Base-by-base conservation (phyloP, 108 stramenopile genomes). In the Pseudonitzschia delicatissima region DNA sequence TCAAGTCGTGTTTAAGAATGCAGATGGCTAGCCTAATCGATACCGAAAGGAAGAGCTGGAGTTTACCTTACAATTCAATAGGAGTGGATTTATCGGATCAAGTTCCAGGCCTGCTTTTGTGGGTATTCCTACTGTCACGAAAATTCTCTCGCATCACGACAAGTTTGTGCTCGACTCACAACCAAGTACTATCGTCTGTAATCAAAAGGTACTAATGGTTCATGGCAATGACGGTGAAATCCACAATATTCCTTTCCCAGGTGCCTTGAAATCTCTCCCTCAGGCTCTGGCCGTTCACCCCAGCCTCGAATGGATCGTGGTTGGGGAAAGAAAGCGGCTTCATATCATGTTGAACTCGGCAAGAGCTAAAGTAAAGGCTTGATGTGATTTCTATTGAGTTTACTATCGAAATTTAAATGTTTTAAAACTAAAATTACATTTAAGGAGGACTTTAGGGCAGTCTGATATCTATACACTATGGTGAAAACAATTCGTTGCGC, bases 161-260 rank as follows among this genome's bases (percentile, higher is more conserved):
- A 76, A 76, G 53, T 69, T 51, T 60, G 68, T 76, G 9, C 47
- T 76, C 62, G 63, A 72, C 39, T 31, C 35, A 34, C 64, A 58
- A 28, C 32, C 57, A 2, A 52, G 27, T n/a, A 50, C 57, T 48
- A 25, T 66, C 11, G 64, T 55, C 20, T 66, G 40, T 15, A 31
- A 72, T 21, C 9, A 47, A 37, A 44, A 55, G 15, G 28, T 39
- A 9, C 20, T 74, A 26, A 48, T 48, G 44, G 36, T 61, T 7
- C 39, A 61, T 21, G 26, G 31, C 5, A 27, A 28, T 33, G 60
- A 25, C 4, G 31, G 40, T 12, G 39, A 42, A 23, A 44, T 21
- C n/a, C 37, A 23, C 4, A 42, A 12, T 13, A 61, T 61, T 61
- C 36, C 28, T 2, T 20, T 61, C 21, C 60, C 60, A 12, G 17